These are phyloP conservation scores for Exserohilum turcica DNA, from an alignment of 2,329 filamentous ascomycete species.

Conservation along the genomic window DNA sequence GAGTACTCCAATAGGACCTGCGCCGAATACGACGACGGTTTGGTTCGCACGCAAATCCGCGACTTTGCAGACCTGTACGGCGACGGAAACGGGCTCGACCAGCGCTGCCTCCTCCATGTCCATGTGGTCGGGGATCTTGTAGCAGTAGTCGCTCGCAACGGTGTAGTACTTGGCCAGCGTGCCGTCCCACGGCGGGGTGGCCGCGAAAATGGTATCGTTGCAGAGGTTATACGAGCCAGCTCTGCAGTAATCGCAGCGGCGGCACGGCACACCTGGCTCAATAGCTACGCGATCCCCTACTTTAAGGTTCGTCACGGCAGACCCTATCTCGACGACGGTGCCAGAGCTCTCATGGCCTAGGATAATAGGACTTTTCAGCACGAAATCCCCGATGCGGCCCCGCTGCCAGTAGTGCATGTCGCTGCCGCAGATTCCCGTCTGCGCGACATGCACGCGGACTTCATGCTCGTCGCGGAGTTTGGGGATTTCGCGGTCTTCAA, in stretches of 20 bases:
- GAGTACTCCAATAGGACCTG: slow-evolving; percentile 29
- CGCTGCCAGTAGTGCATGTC: slow-evolving; percentile 47
- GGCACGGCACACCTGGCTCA: slow-evolving; percentile 33
- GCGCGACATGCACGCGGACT: slow-evolving; percentile 77
- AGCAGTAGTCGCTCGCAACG: slow-evolving; percentile 32
- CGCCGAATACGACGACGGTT: slow-evolving; percentile 1
- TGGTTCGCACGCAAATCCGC: slow-evolving; percentile 21
- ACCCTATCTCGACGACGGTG: slow-evolving; percentile 26
- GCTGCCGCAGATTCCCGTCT: slow-evolving; percentile 81
- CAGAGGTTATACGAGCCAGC: slow-evolving; percentile 32
- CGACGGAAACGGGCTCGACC: slow-evolving; percentile 35
- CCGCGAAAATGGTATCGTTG: slow-evolving; percentile 29
- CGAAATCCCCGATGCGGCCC: slow-evolving; percentile 30
- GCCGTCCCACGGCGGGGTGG: slow-evolving; percentile 33
- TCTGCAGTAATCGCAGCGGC: slow-evolving; percentile 25
- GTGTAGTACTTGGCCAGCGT: slow-evolving; percentile 33
- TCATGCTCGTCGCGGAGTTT: slow-evolving; percentile 50
- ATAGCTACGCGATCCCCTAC: slow-evolving; percentile 37
- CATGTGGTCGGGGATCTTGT: slow-evolving; percentile 32
- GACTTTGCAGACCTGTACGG: slow-evolving; percentile 29
- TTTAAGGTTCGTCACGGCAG: slow-evolving; percentile 29
- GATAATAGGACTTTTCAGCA: slow-evolving; percentile 30
- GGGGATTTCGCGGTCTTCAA: slow-evolving; percentile 53
- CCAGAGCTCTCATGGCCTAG: slow-evolving; percentile 39
- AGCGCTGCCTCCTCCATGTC: slow-evolving; percentile 32